Conservation (phyloP, 2,329 filamentous ascomycete genomes). For the Aspergillus sp. region DNA sequence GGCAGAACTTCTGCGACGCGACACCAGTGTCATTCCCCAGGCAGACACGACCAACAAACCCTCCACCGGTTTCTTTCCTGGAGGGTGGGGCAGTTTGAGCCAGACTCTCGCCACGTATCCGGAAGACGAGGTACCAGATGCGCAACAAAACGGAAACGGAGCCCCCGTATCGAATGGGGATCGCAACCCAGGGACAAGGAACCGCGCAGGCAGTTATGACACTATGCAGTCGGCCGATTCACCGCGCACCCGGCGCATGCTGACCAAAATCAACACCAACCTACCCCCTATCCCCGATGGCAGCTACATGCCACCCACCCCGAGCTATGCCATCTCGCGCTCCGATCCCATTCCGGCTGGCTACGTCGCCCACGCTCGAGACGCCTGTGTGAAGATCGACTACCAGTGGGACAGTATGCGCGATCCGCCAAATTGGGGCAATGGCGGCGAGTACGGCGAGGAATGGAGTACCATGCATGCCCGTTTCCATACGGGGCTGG, state of each 20-base stretch:
- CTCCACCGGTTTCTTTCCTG: conserved; percentile 51
- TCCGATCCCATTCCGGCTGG: conserved; percentile 81
- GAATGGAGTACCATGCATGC: conserved; percentile 97
- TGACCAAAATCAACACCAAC: conserved; percentile 34
- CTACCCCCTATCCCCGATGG: conserved; percentile 26
- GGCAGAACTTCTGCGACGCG: conserved; percentile 75
- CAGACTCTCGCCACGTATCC: conserved; percentile 21
- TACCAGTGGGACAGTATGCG: conserved; percentile 95
- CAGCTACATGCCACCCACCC: conserved; percentile 72
- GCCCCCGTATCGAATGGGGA: not conserved
- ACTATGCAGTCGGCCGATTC: conserved; percentile 27
- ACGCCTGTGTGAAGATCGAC: conserved; percentile 83
- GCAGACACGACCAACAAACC: conserved; percentile 33
- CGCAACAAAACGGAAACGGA: not conserved
- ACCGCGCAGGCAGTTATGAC: conserved; percentile 50
- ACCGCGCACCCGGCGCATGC: conserved; percentile 18
- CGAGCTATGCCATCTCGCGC: conserved; percentile 77
- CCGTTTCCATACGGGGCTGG: conserved; percentile 76
- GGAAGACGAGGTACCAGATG: conserved; percentile 22
- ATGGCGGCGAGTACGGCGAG: conserved; percentile 83
- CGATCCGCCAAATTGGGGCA: conserved; percentile 74
- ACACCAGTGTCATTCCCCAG: conserved; percentile 50
- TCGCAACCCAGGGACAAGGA: conserved; percentile 33
- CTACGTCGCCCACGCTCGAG: conserved; percentile 85
- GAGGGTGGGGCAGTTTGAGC: conserved; percentile 51